phyloP scores from a whole-genome alignment of 345 rosid genomes.

The Rhodomyrtus tomentosa region DNA sequence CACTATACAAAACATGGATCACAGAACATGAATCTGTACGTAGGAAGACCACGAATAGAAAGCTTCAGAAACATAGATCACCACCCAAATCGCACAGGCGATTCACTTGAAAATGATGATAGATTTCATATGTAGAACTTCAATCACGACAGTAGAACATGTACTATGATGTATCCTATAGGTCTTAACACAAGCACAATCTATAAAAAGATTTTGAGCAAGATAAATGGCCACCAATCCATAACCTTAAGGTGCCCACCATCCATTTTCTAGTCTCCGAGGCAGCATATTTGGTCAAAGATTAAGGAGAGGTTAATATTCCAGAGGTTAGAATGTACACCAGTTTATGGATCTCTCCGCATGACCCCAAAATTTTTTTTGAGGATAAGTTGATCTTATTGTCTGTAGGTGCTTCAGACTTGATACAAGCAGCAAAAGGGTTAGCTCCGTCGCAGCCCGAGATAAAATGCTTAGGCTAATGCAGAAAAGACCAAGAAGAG shows the following conservation, averaged over 20 bases:
- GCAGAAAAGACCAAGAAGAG: slow-evolving; percentile 1
- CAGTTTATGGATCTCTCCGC: not conserved
- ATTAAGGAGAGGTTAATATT: not conserved
- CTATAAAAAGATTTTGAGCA: not conserved
- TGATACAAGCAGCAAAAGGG: not conserved
- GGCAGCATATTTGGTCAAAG: not conserved
- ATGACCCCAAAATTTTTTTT: not conserved
- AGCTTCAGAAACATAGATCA: not conserved
- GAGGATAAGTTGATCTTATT: slow-evolving; percentile 6
- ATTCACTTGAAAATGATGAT: not conserved
- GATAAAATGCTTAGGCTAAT: not conserved
- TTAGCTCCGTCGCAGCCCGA: not conserved
- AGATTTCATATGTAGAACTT: not conserved
- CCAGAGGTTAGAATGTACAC: not conserved
- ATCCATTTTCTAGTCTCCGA: not conserved
- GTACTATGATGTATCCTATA: not conserved
- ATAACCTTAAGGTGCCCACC: not conserved
- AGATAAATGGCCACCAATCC: not conserved
- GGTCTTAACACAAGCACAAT: not conserved
- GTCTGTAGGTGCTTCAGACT: not conserved
- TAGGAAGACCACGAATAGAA: not conserved
- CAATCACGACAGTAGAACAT: not conserved
- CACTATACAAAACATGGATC: not conserved
- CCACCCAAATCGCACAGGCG: not conserved
- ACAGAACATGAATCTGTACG: not conserved